Percentiles rank a stretch among this genome's conserved stretches.
phyloP scores from a whole-genome alignment of 2,329 filamentous ascomycete species.

The Septoria linicola region DNA sequence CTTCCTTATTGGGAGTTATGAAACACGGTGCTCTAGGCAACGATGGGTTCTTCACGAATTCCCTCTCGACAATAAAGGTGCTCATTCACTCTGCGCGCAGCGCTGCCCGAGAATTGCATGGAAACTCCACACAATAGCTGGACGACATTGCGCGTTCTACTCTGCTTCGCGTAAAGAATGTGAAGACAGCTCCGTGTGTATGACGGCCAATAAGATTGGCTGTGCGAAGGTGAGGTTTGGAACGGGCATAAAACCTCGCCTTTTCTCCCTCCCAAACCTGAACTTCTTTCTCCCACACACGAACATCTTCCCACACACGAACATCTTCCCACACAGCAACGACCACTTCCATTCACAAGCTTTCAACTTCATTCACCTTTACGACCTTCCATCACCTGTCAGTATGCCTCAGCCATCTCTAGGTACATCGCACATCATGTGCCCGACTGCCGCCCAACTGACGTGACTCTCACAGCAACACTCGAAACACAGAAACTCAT shows the following conservation, averaged over 20 bases:
- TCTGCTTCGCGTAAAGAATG: background rate
- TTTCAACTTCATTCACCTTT: background rate
- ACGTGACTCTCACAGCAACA: slow-evolving; percentile 6
- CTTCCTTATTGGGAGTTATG: background rate
- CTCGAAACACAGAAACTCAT: background rate
- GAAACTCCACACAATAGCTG: background rate
- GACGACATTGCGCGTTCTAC: background rate
- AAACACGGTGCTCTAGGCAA: background rate
- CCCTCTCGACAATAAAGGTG: background rate
- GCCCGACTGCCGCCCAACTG: background rate
- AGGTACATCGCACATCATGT: background rate
- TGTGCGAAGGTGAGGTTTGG: slow-evolving; percentile 12
- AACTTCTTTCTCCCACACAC: slow-evolving; percentile 14
- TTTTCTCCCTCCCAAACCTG: slow-evolving; percentile 2
- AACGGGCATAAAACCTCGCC: background rate
- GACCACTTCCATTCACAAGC: background rate
- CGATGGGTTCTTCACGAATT: background rate
- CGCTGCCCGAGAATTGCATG: background rate
- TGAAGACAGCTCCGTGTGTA: background rate
- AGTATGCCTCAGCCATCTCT: background rate
- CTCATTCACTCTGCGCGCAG: background rate
- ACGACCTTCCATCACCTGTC: slow-evolving; percentile 2
- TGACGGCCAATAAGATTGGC: background rate
- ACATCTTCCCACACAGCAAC: background rate
- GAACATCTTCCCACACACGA: background rate